Conservation (phyloP, 768 basidiomycete species). For the Tulasnella sp. region DNA sequence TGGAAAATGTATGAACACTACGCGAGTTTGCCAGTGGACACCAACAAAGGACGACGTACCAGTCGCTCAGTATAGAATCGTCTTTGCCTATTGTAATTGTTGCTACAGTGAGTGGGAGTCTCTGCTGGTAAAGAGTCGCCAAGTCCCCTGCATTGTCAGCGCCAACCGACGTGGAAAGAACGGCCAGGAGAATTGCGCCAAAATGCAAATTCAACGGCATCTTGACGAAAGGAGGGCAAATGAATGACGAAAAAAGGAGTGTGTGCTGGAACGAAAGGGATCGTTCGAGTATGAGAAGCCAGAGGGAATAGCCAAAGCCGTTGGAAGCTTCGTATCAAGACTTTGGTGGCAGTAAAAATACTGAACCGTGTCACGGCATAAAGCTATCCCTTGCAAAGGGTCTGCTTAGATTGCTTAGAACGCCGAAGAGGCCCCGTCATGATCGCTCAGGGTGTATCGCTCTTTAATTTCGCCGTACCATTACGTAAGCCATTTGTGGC, state of each 20-base stretch:
- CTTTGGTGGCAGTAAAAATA: too few species aligned
- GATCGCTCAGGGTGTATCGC: too few species aligned
- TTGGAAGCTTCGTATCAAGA: too few species aligned
- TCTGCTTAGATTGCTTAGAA: too few species aligned
- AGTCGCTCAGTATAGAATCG: background rate
- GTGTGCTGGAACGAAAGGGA: background rate
- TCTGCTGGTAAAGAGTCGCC: background rate
- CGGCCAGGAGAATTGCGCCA: background rate
- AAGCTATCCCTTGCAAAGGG: too few species aligned
- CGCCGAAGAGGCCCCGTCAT: too few species aligned
- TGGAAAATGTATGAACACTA: background rate
- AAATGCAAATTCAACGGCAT: background rate
- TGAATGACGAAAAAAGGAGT: background rate
- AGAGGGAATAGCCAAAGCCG: too few species aligned
- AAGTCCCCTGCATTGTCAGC: background rate
- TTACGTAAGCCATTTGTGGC: too few species aligned
- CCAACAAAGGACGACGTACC: background rate
- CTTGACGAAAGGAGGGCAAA: background rate
- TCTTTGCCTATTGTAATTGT: background rate
- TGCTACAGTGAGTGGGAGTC: slow-evolving; percentile 2
- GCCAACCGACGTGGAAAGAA: background rate
- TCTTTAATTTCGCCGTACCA: too few species aligned
- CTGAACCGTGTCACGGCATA: too few species aligned
- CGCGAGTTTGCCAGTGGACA: background rate
- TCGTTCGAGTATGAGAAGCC: too few species aligned